These are phyloP conservation scores for Nicotiana attenuata DNA, from an alignment of 257 asterid genomes.

Conservation along the genomic window DNA sequence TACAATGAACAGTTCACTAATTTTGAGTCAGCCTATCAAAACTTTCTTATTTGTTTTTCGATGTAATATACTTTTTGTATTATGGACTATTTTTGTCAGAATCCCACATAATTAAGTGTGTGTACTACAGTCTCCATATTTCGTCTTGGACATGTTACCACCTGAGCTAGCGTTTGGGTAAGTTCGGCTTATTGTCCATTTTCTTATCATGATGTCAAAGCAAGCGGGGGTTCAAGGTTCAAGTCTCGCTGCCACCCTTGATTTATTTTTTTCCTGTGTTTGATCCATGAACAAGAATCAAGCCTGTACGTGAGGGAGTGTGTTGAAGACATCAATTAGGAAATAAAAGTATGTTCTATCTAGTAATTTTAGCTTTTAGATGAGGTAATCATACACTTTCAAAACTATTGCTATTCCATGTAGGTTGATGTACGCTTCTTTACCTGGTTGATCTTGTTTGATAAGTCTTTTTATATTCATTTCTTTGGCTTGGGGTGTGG, in stretches of 20 bases:
- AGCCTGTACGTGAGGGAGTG: not conserved
- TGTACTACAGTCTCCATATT: not conserved
- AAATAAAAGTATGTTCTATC: not conserved
- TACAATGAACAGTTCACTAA: not conserved
- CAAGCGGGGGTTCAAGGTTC: not conserved
- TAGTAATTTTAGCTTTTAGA: not conserved
- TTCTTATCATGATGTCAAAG: not conserved
- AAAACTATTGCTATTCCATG: not conserved
- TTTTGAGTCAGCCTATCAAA: not conserved
- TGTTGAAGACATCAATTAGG: not conserved
- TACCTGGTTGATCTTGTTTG: slow-evolving; percentile 7
- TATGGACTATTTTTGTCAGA: not conserved
- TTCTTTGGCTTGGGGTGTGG: slow-evolving; percentile 8
- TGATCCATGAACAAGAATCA: not conserved
- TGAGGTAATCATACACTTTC: not conserved
- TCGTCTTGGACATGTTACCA: not conserved
- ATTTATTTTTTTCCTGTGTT: not conserved
- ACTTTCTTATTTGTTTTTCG: not conserved
- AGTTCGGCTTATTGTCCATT: not conserved
- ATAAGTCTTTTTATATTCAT: slow-evolving; percentile 11
- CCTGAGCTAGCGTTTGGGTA: not conserved
- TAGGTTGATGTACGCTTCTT: not conserved
- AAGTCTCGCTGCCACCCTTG: not conserved
- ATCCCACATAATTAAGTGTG: not conserved
- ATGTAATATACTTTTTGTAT: not conserved